These are phyloP conservation scores for Calonectria multiphialidica DNA, from an alignment of 2,329 filamentous ascomycete species.

Conservation along the genomic window DNA sequence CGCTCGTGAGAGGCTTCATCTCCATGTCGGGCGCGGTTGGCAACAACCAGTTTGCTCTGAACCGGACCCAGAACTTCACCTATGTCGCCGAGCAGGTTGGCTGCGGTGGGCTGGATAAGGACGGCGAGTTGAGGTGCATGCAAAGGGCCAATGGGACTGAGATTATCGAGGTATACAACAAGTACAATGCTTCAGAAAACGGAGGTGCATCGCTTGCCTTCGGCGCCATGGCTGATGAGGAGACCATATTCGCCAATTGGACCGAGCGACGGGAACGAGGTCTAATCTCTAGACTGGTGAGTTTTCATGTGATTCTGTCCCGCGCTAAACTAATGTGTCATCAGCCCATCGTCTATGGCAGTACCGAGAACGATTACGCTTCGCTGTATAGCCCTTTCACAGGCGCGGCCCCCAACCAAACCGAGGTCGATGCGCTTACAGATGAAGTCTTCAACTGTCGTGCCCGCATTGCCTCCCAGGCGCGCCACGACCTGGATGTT, in stretches of 20 bases:
- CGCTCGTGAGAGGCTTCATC: constrained; percentile 8
- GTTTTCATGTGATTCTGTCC: background rate
- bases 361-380: constrained; percentile 7
- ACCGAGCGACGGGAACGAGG: constrained; percentile 2
- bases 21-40: constrained; percentile 17
- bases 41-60: constrained; percentile 9
- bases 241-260: constrained; percentile 16
- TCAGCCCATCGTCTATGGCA: constrained; percentile 1
- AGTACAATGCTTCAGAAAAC: constrained; percentile 15
- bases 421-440: background rate
- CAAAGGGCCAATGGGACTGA: constrained; percentile 1
- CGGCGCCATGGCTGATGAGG: constrained; percentile 11
- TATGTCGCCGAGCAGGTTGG: constrained; percentile 19
- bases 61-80: constrained; percentile 8
- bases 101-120: constrained; percentile 5
- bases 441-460: constrained; percentile 18
- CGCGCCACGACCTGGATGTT: background rate
- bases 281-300: constrained; percentile 2
- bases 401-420: constrained; percentile 14
- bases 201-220: background rate
- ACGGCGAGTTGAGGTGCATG: constrained; percentile 15
- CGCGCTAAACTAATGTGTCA: background rate
- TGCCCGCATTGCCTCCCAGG: constrained; percentile 3
- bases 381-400: constrained; percentile 12
- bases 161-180: constrained; percentile 13